Evolutionary conservation across 140 eudicot genomes (phyloP), one percentile per base, ranked within the genome.

Genomic region (Senecio squalidus): DNA sequence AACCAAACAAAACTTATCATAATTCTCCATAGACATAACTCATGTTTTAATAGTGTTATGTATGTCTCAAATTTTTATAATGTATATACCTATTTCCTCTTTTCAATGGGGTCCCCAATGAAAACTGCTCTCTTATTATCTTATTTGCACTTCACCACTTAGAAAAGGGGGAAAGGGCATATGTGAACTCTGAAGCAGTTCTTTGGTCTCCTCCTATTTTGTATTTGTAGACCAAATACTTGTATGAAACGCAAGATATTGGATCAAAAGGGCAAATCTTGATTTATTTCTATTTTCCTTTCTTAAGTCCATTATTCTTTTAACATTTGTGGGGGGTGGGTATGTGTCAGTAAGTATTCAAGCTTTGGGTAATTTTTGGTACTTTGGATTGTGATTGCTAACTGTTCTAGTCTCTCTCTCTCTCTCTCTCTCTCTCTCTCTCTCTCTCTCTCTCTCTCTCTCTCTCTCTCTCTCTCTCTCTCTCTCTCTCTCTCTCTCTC

Each of bases 331-430:
- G 55, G 71, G n/a, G 65, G 59, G 59, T 45, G 54, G 46, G 45
- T 4, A 13, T 71, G 25, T 71, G 77, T 63, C 77, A 63, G 77
- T 55, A 63, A 46, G 77, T 55, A 71, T 63, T 71, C 60, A 63
- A 63, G 54, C 59, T 45, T 71, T 45, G 66, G 60, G 77, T 71
- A 71, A 63, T 71, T 41, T 61, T 71, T 71, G 43, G 71, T 55
- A 71, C 71, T 33, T 55, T 24, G 28, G 76, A 71, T 71, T 71
- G 71, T 44, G 77, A 71, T 71, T 71, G 77, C 71, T 71, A 71
- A 71, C 77, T 71, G 77, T 71, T 71, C 71, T 41, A 53, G 58
- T 54, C 45, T 21, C 76, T 50, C 68, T 60, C 63, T 60, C 63
- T 27, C 75, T 27, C 54, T 46, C 66, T 44, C 64, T 27, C 63